Base-by-base conservation (phyloP, 2,329 filamentous ascomycete species). In the Penicillium sp. region DNA sequence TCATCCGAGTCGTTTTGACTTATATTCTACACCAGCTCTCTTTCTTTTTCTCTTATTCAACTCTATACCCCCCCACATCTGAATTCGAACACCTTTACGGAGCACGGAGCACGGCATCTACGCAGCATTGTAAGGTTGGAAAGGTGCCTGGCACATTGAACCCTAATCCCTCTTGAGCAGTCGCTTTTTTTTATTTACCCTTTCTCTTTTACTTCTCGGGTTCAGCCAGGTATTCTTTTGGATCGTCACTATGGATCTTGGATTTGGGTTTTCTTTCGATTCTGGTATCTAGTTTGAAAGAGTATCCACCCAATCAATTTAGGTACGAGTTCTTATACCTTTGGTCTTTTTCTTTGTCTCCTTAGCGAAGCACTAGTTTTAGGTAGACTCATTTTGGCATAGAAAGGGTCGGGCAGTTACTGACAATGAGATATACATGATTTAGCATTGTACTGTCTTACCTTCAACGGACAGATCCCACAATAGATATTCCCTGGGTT, bases 261-360 rank as follows among this genome's bases (percentile, higher is more conserved):
- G 40, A 34, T 34, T 43, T 26, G 32, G 20, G 26, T 47, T 42
- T 34, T 10, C 42, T 49, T 57, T 53, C 16, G 29, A 6, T 47
- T 31, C 42, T 32, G 42, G 37, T 52, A 49, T 57, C 56, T 62
- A 62, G 55, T 47, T 53, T 48, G 51, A 45, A 42, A 55, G 43
- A 55, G n/a, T 29, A 45, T 49, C 47, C 47, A 11, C 22, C 18
- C 52, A 39, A 53, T 58, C 34, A 58, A 58, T 56, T 48, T 35
- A 61, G 56, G 43, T 45, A 37, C 50, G 53, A 34, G 18, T 47
- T 47, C 34, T 32, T 24, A 46, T 35, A 9, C 31, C 31, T 35
- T 18, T 3, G 34, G 8, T 29, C 9, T 22, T n/a, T 14, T n/a
- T 1, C 9, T 18, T 22, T 22, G 16, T 6, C 7, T 26, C 7